phyloP scores from a whole-genome alignment of 441 rosid species.

The Arabidopsis hybrid region DNA sequence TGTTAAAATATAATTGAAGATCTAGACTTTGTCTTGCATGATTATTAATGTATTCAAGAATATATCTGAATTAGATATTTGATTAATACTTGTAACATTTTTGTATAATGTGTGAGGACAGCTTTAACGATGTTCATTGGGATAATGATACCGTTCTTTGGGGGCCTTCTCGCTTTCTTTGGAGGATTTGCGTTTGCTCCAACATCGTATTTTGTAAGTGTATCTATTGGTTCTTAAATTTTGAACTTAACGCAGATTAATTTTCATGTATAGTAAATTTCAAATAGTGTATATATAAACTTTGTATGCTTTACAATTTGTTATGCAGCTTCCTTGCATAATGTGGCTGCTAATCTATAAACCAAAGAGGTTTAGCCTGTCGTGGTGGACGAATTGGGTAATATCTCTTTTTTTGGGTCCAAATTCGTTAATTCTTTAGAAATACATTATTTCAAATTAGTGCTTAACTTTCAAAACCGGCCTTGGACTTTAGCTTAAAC shows the following conservation, averaged over 20 bases:
- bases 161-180: slow-evolving; percentile 78
- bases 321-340: slow-evolving; percentile 65
- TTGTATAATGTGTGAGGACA: slow-evolving; percentile 21
- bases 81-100: background rate
- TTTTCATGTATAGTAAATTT: background rate
- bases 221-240: background rate
- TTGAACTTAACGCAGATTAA: background rate
- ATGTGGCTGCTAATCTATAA: slow-evolving; percentile 70
- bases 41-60: background rate
- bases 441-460: background rate
- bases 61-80: background rate
- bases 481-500: background rate
- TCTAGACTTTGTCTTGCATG: background rate
- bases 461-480: background rate
- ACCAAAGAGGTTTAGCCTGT: slow-evolving; percentile 59
- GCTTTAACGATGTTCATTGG: slow-evolving; percentile 68
- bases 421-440: background rate
- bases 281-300: too few species aligned
- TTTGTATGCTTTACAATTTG: background rate
- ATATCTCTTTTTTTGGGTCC: slow-evolving; percentile 11
- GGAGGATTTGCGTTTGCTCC: slow-evolving; percentile 83
- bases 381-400: slow-evolving; percentile 74
- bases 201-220: slow-evolving; percentile 70
- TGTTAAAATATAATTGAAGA: background rate
- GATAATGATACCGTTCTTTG: slow-evolving; percentile 72